Evolutionary conservation across 371 early-diverging fungal genomes (phyloP).

Genomic region (Mortierella sp.): DNA sequence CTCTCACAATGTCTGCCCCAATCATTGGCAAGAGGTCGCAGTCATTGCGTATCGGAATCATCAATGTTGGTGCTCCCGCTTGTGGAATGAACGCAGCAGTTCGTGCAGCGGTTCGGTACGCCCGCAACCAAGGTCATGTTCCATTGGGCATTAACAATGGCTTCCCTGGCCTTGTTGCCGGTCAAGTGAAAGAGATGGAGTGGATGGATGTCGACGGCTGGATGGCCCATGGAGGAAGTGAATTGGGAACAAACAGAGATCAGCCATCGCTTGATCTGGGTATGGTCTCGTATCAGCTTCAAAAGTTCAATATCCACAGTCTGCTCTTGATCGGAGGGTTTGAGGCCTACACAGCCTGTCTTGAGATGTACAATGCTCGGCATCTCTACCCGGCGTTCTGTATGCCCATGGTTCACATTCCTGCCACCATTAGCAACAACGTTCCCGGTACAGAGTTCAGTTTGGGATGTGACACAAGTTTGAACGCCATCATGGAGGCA

Average conservation of each 20-base stretch:
- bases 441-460: slow-evolving; percentile 98
- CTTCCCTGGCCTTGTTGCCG: slow-evolving; percentile 92
- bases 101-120: slow-evolving; percentile 88
- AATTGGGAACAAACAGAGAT: slow-evolving; percentile 95
- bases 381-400: slow-evolving; percentile 85
- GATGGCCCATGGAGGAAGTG: slow-evolving; percentile 94
- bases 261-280: slow-evolving; percentile 87
- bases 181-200: slow-evolving; percentile 75
- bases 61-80: slow-evolving; percentile 96
- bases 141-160: slow-evolving; percentile 93
- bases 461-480: slow-evolving; percentile 97
- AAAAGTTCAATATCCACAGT: slow-evolving; percentile 88
- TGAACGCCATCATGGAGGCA: slow-evolving; percentile 95
- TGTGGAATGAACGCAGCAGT: slow-evolving; percentile 99
- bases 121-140: slow-evolving; percentile 86
- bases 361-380: slow-evolving; percentile 79
- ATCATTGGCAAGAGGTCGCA: slow-evolving; percentile 15
- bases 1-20: slow-evolving; percentile 37
- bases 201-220: slow-evolving; percentile 93
- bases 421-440: slow-evolving; percentile 98
- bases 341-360: slow-evolving; percentile 88
- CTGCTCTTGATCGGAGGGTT: slow-evolving; percentile 97
- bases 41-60: slow-evolving; percentile 88
- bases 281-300: slow-evolving; percentile 91
- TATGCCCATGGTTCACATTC: slow-evolving; percentile 95